These are phyloP conservation scores for Chlorophyllum brunneum DNA, from an alignment of 768 basidiomycete genomes.

Conservation along the genomic window DNA sequence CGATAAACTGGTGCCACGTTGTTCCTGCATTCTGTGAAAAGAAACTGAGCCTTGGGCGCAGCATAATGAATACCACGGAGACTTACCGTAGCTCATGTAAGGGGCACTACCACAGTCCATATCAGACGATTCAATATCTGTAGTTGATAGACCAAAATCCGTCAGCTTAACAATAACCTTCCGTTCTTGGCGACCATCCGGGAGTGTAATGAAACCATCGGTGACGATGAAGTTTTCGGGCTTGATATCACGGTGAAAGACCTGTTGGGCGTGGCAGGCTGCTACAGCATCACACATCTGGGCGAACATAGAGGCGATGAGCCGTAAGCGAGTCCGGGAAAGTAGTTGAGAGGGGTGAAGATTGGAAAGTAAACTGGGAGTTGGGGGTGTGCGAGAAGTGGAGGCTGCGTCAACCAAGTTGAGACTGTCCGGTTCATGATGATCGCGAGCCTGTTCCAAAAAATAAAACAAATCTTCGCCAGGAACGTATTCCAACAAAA, in stretches of 20 bases:
- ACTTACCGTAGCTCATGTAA: conserved; percentile 95
- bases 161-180: conserved; percentile 95
- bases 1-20: conserved; percentile 93
- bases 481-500: conserved; percentile 93
- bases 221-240: conserved; percentile 98
- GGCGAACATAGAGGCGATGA: conserved; percentile 95
- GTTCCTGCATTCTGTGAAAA: conserved; percentile 90
- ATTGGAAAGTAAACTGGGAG: conserved; percentile 86
- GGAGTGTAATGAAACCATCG: conserved; percentile 60
- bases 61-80: conserved; percentile 7
- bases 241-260: conserved; percentile 98
- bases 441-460: conserved; percentile 92
- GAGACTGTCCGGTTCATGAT: conserved; percentile 58
- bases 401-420: conserved; percentile 36
- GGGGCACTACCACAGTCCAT: conserved; percentile 99
- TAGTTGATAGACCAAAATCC: conserved; percentile 95
- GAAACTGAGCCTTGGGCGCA: conserved; percentile 15
- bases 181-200: conserved; percentile 62
- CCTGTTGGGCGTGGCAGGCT: conserved; percentile 84
- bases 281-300: conserved; percentile 99
- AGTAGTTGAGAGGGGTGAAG: conserved; percentile 78
- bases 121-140: conserved; percentile 83
- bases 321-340: conserved; percentile 80
- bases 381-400: conserved; percentile 78
- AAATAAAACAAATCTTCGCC: conserved; percentile 99